These are phyloP conservation scores for Tilletia walkeri DNA, from an alignment of 1,284 basidiomycete species.

Conservation along the genomic window DNA sequence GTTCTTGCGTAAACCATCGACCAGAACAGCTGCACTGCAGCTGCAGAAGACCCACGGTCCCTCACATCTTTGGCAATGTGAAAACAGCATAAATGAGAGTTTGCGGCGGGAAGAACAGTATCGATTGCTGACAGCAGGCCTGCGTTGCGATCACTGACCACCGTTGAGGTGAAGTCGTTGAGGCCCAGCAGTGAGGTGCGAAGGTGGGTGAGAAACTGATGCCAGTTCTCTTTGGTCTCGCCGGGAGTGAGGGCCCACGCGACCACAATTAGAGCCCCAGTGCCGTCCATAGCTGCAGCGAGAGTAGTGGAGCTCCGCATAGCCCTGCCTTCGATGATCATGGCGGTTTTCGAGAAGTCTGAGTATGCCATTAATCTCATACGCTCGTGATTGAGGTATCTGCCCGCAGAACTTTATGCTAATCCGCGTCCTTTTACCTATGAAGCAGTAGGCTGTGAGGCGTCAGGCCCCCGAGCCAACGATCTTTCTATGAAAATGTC, in stretches of 20 bases:
- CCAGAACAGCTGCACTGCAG: background rate
- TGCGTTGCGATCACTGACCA: background rate
- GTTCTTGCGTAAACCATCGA: background rate
- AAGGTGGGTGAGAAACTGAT: background rate
- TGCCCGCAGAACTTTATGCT: too few species aligned
- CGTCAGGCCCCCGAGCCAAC: too few species aligned
- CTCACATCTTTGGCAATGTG: background rate
- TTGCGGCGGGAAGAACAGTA: background rate
- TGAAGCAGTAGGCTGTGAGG: too few species aligned
- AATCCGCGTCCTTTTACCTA: too few species aligned
- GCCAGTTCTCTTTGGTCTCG: background rate
- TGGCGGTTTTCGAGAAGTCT: too few species aligned
- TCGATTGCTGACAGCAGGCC: background rate
- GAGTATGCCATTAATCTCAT: too few species aligned
- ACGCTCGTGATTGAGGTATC: too few species aligned
- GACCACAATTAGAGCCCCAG: background rate
- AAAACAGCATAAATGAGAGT: background rate
- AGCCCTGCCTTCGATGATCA: too few species aligned
- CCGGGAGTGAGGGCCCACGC: conserved; percentile 1
- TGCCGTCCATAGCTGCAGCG: background rate
- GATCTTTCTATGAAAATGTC: too few species aligned
- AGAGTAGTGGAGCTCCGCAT: too few species aligned
- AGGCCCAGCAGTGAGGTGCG: background rate
- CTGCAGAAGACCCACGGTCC: background rate
- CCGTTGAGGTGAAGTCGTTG: background rate